These are phyloP conservation scores for Scheffersomyces segobiensis DNA, from an alignment of 1,139 yeast genomes.

Conservation along the genomic window DNA sequence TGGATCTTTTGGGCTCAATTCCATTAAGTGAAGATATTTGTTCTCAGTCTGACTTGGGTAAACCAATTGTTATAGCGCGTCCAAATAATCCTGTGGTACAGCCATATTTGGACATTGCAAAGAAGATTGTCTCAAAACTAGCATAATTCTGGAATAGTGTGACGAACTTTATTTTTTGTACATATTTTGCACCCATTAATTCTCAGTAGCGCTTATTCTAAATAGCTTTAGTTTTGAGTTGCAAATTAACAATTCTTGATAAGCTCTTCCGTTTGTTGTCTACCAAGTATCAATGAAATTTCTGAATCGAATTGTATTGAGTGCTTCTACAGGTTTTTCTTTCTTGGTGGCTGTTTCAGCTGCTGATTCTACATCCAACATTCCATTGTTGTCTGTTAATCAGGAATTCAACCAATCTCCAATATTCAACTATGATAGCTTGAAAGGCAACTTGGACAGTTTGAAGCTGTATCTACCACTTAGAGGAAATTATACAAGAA, in stretches of 20 bases:
- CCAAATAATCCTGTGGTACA: conserved; percentile 35
- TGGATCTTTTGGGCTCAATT: conserved; percentile 62
- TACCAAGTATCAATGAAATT: neutral
- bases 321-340: neutral
- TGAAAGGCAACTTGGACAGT: conserved; percentile 10
- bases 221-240: neutral
- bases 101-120: conserved; percentile 50
- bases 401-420: neutral
- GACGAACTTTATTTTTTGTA: neutral
- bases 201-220: neutral
- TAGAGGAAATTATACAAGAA: conserved; percentile 6
- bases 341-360: conserved; percentile 1
- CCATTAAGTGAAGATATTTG: conserved; percentile 71
- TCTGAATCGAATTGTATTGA: neutral
- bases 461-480: conserved; percentile 9
- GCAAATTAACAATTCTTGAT: neutral
- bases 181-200: neutral
- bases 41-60: conserved; percentile 60
- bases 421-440: conserved; percentile 2
- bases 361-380: neutral
- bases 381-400: neutral
- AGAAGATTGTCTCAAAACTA: conserved; percentile 17
- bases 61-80: conserved; percentile 57
- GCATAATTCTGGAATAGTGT: conserved; percentile 2
- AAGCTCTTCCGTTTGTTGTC: neutral